A percentile compares a stretch with the other conserved stretches of the same genome.
Evolutionary conservation across 306 rosid species (phyloP).

Genomic region (Cucumis hystrix): DNA sequence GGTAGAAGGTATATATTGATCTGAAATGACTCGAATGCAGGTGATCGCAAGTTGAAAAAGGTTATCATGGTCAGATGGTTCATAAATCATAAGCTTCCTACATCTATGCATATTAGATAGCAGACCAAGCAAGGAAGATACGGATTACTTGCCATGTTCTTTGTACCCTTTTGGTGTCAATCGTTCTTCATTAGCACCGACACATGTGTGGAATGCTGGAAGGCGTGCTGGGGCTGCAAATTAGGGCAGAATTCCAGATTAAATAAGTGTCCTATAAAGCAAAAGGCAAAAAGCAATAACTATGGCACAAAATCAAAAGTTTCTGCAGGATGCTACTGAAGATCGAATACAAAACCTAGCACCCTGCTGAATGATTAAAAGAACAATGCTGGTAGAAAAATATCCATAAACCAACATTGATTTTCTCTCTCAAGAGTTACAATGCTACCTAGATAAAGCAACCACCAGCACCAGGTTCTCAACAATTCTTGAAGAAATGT

Average conservation of each 20-base stretch:
- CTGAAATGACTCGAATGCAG: neutral
- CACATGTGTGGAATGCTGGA: slow-evolving; percentile 96
- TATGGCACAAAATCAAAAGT: neutral
- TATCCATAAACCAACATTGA: neutral
- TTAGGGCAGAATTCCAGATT: slow-evolving; percentile 12
- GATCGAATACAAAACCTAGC: neutral
- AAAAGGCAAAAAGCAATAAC: neutral
- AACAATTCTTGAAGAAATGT: neutral
- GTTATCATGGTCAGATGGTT: neutral
- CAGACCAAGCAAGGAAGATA: slow-evolving; percentile 2
- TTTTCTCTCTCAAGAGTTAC: neutral
- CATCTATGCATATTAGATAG: neutral
- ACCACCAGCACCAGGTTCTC: neutral
- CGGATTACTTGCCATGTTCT: slow-evolving; percentile 67
- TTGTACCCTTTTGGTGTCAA: slow-evolving; percentile 90
- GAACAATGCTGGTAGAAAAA: neutral
- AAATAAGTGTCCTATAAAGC: neutral
- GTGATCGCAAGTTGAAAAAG: neutral
- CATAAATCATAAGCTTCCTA: neutral
- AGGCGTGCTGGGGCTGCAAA: slow-evolving; percentile 72
- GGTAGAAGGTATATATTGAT: neutral
- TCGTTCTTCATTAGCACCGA: slow-evolving; percentile 88
- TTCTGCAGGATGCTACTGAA: neutral
- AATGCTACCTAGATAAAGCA: neutral
- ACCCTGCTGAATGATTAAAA: neutral